Base-by-base conservation (phyloP, 768 basidiomycete genomes). In the Phanerodontia chrysosporium region DNA sequence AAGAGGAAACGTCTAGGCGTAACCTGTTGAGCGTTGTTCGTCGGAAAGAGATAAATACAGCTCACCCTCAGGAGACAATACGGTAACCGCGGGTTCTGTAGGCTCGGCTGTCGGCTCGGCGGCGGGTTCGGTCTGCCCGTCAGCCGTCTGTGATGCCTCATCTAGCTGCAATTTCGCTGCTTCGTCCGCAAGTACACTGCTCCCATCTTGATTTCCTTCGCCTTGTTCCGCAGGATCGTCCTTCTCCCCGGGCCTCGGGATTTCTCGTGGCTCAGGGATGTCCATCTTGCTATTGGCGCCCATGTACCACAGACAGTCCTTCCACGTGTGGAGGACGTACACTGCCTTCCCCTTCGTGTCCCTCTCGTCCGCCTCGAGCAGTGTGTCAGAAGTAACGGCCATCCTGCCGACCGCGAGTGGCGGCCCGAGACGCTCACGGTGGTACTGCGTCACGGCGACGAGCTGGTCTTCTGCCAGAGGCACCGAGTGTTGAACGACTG, bases 361-460 rank as follows among this genome's bases (percentile, higher is more conserved):
- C n/a, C 73, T 71, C 46, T 74, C 69, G 39, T 64, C 66, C 0
- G 66, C 63, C 14, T 64, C 49, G 18, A 67, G 67, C 57, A 90
- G 67, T 46, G 76, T 74, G 53, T 79, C 75, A 46, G 78, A 72
- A 5, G 28, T 29, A n/a, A 28, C 27, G 3, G 85, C 88, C 80
- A 91, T 81, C 25, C 79, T 77, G 1, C 92, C 92, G 6, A 95
- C 83, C 35, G 85, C 90, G n/a, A 94, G 75, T 1, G 90, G 89
- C 14, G 82, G 73, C 2, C 82, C 81, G 1, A 68, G 39, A 18
- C 55, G 65, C 52, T 55, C 42, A 62, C 74, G 63, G 51, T 73
- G 72, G 66, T 79, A 81, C 66, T 83, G 81, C 29, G 81, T 73
- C 27, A 94, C 74, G n/a, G 81, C 75, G 21, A 92, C 86, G 16